Evolutionary conservation across 73 alveolate genomes (phyloP).

Genomic region (Paramecium caudatum): DNA sequence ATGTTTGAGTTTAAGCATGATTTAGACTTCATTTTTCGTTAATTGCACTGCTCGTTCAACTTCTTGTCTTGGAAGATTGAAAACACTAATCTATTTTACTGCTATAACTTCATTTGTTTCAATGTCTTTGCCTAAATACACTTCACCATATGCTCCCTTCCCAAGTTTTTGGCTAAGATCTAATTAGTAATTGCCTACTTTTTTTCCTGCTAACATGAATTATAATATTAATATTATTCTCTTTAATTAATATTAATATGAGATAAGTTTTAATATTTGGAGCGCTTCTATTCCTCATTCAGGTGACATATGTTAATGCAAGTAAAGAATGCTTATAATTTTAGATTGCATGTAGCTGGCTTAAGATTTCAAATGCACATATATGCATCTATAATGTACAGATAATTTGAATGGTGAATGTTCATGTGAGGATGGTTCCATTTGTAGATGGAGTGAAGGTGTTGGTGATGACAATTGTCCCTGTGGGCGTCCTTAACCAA

Average conservation of each 20-base stretch:
- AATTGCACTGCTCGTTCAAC: neutral
- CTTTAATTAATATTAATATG: slow-evolving; percentile 9
- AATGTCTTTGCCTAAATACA: neutral
- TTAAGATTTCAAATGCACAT: slow-evolving; percentile 77
- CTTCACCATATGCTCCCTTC: slow-evolving; percentile 17
- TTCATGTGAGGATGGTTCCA: slow-evolving; percentile 76
- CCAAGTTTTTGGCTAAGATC: neutral
- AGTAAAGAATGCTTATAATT: neutral
- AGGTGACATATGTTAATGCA: slow-evolving; percentile 43
- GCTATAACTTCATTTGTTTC: neutral
- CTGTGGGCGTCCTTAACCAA: slow-evolving; percentile 74
- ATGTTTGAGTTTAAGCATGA: slow-evolving; percentile 77
- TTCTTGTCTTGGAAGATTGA: too few species aligned
- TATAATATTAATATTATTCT: neutral
- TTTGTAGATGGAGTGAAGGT: slow-evolving; percentile 71
- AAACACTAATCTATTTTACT: too few species aligned
- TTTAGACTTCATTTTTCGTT: slow-evolving; percentile 74
- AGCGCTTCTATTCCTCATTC: slow-evolving; percentile 5
- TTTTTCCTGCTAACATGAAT: neutral
- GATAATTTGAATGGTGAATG: slow-evolving; percentile 77
- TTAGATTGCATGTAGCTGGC: slow-evolving; percentile 75
- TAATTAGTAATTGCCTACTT: neutral
- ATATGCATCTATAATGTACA: slow-evolving; percentile 69
- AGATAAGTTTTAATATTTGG: neutral
- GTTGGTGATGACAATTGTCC: slow-evolving; percentile 77